Evolutionary conservation across 2,329 filamentous ascomycete species (phyloP), one percentile per base, ranked within the genome.

Genomic region (Colletotrichum zoysiae): DNA sequence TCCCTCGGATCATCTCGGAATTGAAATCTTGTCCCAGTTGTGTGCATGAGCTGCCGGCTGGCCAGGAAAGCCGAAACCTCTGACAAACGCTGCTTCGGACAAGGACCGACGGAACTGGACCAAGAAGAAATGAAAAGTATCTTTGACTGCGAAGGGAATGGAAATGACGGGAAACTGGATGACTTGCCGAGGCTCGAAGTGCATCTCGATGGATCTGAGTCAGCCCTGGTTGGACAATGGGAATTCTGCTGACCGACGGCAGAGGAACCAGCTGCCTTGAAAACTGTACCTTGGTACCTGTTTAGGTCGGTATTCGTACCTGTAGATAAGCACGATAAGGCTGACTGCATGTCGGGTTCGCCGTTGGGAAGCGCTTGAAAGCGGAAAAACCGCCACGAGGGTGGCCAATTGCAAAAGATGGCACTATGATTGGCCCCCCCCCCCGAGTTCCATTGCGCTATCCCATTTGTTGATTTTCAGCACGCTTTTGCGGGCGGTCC

Each of bases 311-410:
- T 18, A 44, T n/a, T n/a, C n/a, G n/a, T n/a, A n/a, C 42, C 42
- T 44, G 16, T 18, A 20, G 44, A n/a, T 46, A n/a, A n/a, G 44
- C 44, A n/a, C 7, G 44, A 44, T 44, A 44, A 44, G 42, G 3
- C 3, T 3, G 16, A 6, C 42, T 18, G 30, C 26, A 20, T 50
- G 40, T 44, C 63, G 64, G 33, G 53, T 33, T 62, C 56, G 51
- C 63, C 67, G 48, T 67, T 50, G 63, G 57, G n/a, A 51, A 44
- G 44, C 20, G 53, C 30, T 50, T 50, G 33, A 30, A 53, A 48
- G 69, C 65, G 69, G 69, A 59, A 40, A 63, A 40, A 26, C 58
- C 65, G 69, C 69, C 69, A 71, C 69, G 65, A 55, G 48, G 59
- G 42, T 23, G 16, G 30, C 59, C 58, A 69, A 71, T 71, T 64